A percentile compares a stretch with the other conserved stretches of the same genome.
Conservation (phyloP, 2,329 filamentous ascomycete species). For the Stemphylium vesicarium region DNA sequence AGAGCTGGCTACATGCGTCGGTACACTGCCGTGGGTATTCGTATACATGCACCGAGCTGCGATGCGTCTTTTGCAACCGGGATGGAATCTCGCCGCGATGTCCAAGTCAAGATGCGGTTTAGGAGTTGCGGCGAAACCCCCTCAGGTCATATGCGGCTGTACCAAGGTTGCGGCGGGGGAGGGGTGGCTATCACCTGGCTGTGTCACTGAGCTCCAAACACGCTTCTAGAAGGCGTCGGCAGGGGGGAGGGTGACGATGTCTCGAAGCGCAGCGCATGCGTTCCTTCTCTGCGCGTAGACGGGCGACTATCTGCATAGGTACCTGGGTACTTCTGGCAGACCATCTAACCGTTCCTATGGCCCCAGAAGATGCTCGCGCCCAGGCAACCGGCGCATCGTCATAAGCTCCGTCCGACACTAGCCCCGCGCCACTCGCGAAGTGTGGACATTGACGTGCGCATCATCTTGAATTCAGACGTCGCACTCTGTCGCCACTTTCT, state of each 20-base stretch:
- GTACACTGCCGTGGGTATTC: background rate
- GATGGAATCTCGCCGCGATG: background rate
- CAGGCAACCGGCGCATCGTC: too few relatives aligned
- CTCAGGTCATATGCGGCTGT: conserved; percentile 16
- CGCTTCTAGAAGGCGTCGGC: conserved; percentile 1
- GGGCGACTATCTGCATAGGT: background rate
- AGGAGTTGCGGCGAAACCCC: conserved; percentile 1
- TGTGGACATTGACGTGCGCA: conserved; percentile 6
- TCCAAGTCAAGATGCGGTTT: background rate
- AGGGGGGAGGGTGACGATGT: background rate
- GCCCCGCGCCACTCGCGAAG: conserved; percentile 11
- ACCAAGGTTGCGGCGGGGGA: conserved; percentile 11
- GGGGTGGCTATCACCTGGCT: conserved; percentile 16
- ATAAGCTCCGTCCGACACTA: background rate
- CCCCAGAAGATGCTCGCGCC: background rate
- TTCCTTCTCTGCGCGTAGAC: too few relatives aligned
- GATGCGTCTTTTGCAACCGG: background rate
- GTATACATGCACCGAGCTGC: background rate
- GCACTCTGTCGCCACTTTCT: background rate
- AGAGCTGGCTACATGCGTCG: conserved; percentile 22
- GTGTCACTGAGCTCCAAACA: conserved; percentile 7
- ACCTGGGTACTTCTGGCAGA: too few relatives aligned
- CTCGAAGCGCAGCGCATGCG: background rate
- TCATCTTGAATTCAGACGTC: conserved; percentile 9
- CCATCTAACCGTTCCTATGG: too few relatives aligned